Base-by-base conservation (phyloP, 2,329 filamentous ascomycete species). In the Orbilia ellipsospora region DNA sequence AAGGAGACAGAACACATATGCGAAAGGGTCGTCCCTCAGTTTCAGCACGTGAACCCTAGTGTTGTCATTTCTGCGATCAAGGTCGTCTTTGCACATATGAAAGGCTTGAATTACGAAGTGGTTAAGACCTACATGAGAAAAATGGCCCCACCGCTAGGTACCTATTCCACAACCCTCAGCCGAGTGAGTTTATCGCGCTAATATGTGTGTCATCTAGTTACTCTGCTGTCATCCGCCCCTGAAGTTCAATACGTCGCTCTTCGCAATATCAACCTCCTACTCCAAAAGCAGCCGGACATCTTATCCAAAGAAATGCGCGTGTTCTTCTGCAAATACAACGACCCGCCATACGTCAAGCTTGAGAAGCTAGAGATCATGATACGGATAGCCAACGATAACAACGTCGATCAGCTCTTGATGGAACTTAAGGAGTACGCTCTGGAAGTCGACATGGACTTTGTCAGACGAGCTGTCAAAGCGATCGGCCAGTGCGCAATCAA, bases 251-350 rank as follows among this genome's bases (percentile, higher is more conserved):
- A 99, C 82, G 95, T 99, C 67, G 95, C 95, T 13, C 85, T 99
- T 59, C 87, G 94, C 78, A 99, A 99, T 82, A 99, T 99, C 80
- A 95, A 99, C 79, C 88, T 99, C 40, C 86, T 99, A 4, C 87
- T 99, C 26, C 95, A 99, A 83, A 95, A 96, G 79, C 94, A 97
- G 82, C 93, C 95, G 10, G 94, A 97, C 79, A 97, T 99, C 67
- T 87, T 99, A 8, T 96, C 92, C 86, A 98, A 98, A 83, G 95
- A 99, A 83, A 89, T 99, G 80, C 89, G 95, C 52, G 95, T 99
- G 7, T 99, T 99, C 85, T 99, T 99, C 85, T 99, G 95, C 90
- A 99, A 99, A 84, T 99, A 99, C 85, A 98, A 98, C 82, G 95
- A 99, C 80, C 94, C 95, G 1, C 93, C 93, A 20, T 99, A 99